Evolutionary conservation across 257 asterid genomes (phyloP).

Genomic region (Apocynum venetum): DNA sequence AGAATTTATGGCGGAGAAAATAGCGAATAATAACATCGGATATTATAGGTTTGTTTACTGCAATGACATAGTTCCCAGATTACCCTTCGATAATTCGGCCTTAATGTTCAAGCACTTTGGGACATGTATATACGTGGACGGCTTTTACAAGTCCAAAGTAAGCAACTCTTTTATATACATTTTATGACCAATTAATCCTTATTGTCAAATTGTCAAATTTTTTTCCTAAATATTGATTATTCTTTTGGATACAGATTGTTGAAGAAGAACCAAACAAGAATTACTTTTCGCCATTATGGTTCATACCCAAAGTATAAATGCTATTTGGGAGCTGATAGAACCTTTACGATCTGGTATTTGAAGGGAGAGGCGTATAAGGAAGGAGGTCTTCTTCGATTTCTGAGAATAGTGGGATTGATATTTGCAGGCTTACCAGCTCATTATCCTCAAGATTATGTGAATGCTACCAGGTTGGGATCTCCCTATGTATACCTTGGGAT

Average conservation of each 20-base stretch:
- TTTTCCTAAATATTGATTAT: background rate
- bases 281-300: slow-evolving; percentile 38
- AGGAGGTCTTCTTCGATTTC: slow-evolving; percentile 28
- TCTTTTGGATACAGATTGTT: slow-evolving; percentile 28
- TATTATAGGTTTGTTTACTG: slow-evolving; percentile 11
- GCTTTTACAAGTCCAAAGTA: slow-evolving; percentile 38
- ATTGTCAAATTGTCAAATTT: too few relatives aligned
- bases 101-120: slow-evolving; percentile 59
- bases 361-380: slow-evolving; percentile 36
- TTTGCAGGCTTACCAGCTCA: slow-evolving; percentile 47
- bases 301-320: slow-evolving; percentile 37
- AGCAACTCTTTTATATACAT: background rate
- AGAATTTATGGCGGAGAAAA: background rate
- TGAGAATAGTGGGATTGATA: slow-evolving; percentile 39
- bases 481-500: background rate
- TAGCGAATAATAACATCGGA: background rate
- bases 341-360: slow-evolving; percentile 28
- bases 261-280: slow-evolving; percentile 56
- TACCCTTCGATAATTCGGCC: background rate
- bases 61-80: slow-evolving; percentile 1
- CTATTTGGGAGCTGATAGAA: slow-evolving; percentile 45
- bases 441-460: slow-evolving; percentile 49
- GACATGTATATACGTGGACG: slow-evolving; percentile 43
- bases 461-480: slow-evolving; percentile 37
- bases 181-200: too few relatives aligned